Evolutionary conservation across 2,329 filamentous ascomycete genomes (phyloP).

Genomic region (Colletotrichum sp.): DNA sequence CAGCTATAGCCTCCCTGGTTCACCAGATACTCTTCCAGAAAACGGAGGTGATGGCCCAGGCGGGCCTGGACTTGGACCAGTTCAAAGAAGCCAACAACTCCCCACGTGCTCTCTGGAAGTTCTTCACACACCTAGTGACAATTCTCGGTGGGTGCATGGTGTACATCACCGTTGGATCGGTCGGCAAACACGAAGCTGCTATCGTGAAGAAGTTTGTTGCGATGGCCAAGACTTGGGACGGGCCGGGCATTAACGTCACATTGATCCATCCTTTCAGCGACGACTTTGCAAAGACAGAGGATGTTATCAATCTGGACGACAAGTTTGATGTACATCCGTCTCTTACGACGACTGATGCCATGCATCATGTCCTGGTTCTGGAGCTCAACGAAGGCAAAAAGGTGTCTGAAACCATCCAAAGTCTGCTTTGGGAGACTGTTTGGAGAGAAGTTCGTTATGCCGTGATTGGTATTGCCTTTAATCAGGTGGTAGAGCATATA

Average conservation of each 20-base stretch:
- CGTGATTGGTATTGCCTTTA: conserved; percentile 26
- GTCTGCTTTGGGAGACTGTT: conserved; percentile 29
- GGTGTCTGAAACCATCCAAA: conserved; percentile 26
- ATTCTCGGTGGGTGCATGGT: conserved; percentile 26
- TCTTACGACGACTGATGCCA: conserved; percentile 30
- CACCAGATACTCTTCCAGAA: conserved; percentile 31
- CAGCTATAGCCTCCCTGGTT: conserved; percentile 27
- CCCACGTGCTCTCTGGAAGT: conserved; percentile 24
- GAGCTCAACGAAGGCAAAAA: conserved; percentile 23
- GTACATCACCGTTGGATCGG: conserved; percentile 30
- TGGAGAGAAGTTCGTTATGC: conserved; percentile 32
- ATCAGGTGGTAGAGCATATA: conserved; percentile 20
- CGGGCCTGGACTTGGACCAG: conserved; percentile 22
- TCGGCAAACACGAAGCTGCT: conserved; percentile 28
- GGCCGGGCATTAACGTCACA: conserved; percentile 28
- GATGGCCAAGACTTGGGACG: conserved; percentile 26
- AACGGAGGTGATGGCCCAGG: conserved; percentile 24
- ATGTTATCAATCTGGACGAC: conserved; percentile 29
- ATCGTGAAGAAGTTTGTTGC: conserved; percentile 28
- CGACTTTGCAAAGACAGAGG: conserved; percentile 23
- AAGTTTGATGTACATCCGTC: conserved; percentile 31
- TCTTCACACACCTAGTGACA: conserved; percentile 24
- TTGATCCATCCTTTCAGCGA: conserved; percentile 30
- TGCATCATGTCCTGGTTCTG: conserved; percentile 29
- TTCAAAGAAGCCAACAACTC: conserved; percentile 24